Percentiles rank a stretch among this genome's conserved stretches.
Conservation (phyloP, 805 yeast species). For the Metschnikowia orientalis region DNA sequence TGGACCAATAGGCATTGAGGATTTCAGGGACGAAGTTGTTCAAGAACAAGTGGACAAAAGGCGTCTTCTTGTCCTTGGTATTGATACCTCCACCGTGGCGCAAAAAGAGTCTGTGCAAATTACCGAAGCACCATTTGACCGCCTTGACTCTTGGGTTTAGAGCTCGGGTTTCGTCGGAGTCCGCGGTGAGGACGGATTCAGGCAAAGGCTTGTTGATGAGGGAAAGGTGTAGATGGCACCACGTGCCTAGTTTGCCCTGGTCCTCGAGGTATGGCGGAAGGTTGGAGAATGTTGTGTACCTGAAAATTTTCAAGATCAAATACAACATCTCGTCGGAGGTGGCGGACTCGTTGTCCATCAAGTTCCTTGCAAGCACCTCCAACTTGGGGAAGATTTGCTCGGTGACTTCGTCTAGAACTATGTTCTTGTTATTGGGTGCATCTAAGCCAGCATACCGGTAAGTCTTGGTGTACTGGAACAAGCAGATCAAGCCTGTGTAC, state of each 20-base stretch:
- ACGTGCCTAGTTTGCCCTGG: slow-evolving; percentile 32
- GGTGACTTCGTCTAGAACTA: slow-evolving; percentile 37
- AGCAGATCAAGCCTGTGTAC: slow-evolving; percentile 36
- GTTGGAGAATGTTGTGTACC: slow-evolving; percentile 35
- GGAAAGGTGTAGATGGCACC: slow-evolving; percentile 39
- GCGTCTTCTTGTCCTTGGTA: slow-evolving; percentile 26
- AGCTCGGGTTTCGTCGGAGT: slow-evolving; percentile 26
- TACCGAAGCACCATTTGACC: slow-evolving; percentile 44
- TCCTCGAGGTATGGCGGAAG: slow-evolving; percentile 37
- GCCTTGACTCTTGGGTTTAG: slow-evolving; percentile 41
- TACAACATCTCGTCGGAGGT: slow-evolving; percentile 29
- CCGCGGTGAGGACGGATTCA: slow-evolving; percentile 28
- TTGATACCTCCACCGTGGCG: slow-evolving; percentile 43
- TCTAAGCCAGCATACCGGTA: slow-evolving; percentile 48
- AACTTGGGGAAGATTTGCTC: slow-evolving; percentile 34
- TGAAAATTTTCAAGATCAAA: slow-evolving; percentile 38
- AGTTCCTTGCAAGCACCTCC: slow-evolving; percentile 27
- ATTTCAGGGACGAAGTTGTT: slow-evolving; percentile 40
- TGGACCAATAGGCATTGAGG: slow-evolving; percentile 38
- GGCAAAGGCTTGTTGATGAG: slow-evolving; percentile 40
- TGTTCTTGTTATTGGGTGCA: slow-evolving; percentile 28
- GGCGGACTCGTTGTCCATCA: slow-evolving; percentile 24
- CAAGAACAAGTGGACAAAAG: slow-evolving; percentile 32
- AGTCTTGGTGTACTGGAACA: slow-evolving; percentile 38
- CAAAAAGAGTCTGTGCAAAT: slow-evolving; percentile 36